Percentiles rank a stretch among this genome's conserved stretches.
Evolutionary conservation across 139 green algal genomes (phyloP).

Genomic region (Ettlia oleoabundans): DNA sequence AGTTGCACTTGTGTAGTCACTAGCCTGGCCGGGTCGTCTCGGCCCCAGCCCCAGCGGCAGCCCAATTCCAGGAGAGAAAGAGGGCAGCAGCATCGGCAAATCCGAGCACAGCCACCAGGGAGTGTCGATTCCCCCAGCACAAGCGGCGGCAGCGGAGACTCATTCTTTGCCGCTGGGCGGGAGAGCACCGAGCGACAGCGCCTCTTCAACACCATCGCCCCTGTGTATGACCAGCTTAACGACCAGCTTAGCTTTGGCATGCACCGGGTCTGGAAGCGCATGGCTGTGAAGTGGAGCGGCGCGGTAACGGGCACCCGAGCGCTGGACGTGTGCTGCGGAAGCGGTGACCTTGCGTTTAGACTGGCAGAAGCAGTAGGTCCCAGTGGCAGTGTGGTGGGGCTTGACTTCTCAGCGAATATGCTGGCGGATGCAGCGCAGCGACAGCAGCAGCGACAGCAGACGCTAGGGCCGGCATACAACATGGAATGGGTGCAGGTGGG

Average conservation of each 20-base stretch:
- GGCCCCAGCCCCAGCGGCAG: no score
- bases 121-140: not conserved
- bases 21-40: no score
- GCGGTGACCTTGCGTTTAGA: conserved; percentile 88
- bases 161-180: conserved; percentile 30
- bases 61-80: no score
- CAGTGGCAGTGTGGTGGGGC: conserved; percentile 77
- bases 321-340: conserved; percentile 96
- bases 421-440: conserved; percentile 69
- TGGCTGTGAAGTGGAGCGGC: conserved; percentile 89
- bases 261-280: conserved; percentile 96
- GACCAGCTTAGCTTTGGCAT: conserved; percentile 90
- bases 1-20: no score
- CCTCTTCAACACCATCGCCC: conserved; percentile 90
- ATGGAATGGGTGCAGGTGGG: conserved; percentile 68
- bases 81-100: no score
- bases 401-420: conserved; percentile 96
- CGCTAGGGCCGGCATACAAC: not conserved
- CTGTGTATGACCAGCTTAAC: conserved; percentile 94
- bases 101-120: not conserved
- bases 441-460: conserved; percentile 24
- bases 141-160: not conserved
- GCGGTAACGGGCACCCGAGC: conserved; percentile 60
- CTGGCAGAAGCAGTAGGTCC: conserved; percentile 82
- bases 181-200: conserved; percentile 59